phyloP scores from a whole-genome alignment of 2,329 filamentous ascomycete species.

The Colletotrichum lentis region DNA sequence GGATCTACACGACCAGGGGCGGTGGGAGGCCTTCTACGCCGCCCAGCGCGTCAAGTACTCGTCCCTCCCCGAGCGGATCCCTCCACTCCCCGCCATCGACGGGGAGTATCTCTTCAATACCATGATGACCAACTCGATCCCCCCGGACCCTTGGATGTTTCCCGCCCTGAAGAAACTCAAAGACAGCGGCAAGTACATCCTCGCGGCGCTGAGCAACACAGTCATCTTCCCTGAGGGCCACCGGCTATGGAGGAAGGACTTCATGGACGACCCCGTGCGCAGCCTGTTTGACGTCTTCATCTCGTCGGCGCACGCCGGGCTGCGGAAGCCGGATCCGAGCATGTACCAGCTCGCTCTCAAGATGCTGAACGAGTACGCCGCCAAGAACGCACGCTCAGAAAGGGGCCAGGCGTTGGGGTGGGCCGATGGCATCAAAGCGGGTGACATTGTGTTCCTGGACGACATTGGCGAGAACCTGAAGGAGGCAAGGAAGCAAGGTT shows the following conservation, averaged over 20 bases:
- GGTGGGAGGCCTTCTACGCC: conserved; percentile 75
- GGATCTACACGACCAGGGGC: conserved; percentile 71
- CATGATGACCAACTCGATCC: conserved; percentile 81
- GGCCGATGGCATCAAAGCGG: conserved; percentile 62
- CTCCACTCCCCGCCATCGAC: conserved; percentile 76
- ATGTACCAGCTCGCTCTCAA: conserved; percentile 81
- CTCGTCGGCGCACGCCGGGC: conserved; percentile 82
- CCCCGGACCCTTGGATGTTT: conserved; percentile 86
- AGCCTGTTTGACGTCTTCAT: conserved; percentile 86
- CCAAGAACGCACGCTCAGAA: conserved; percentile 54
- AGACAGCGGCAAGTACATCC: conserved; percentile 69
- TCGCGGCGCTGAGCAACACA: conserved; percentile 90
- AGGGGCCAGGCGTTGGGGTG: conserved; percentile 55
- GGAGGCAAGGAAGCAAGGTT: conserved; percentile 75
- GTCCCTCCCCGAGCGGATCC: conserved; percentile 53
- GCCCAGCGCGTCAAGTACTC: conserved; percentile 54
- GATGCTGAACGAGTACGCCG: conserved; percentile 70
- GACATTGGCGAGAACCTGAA: conserved; percentile 95
- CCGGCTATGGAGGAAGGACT: conserved; percentile 65
- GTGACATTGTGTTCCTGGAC: conserved; percentile 86
- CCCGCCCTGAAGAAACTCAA: conserved; percentile 78
- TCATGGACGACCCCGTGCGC: conserved; percentile 65
- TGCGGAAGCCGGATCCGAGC: conserved; percentile 84
- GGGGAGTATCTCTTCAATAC: conserved; percentile 83
- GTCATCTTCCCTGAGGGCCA: conserved; percentile 83